phyloP scores from a whole-genome alignment of 495 filamentous ascomycete species.

The Penicillium paradoxum region DNA sequence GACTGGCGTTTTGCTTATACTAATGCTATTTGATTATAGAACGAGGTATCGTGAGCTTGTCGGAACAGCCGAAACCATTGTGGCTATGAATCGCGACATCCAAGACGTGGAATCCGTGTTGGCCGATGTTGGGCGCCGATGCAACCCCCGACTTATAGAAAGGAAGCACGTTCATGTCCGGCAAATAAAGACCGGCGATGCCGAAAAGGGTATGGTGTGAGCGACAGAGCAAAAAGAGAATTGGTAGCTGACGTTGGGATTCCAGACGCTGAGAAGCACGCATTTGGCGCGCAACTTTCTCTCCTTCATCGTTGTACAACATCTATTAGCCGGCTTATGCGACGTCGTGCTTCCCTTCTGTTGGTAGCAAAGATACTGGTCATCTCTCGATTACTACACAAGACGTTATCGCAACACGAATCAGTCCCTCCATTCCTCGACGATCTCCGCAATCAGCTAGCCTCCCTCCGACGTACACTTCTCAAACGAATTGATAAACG shows the following conservation, averaged over 20 bases:
- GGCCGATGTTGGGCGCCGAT: constrained; percentile 66
- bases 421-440: constrained; percentile 53
- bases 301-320: constrained; percentile 57
- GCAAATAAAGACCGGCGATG: constrained; percentile 49
- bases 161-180: constrained; percentile 59
- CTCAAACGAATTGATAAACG: constrained; percentile 61
- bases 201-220: constrained; percentile 40
- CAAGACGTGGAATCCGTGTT: constrained; percentile 65
- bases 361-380: constrained; percentile 78
- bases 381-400: constrained; percentile 64
- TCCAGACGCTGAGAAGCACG: constrained; percentile 48
- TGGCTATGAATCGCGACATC: constrained; percentile 79
- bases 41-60: constrained; percentile 88
- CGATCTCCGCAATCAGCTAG: constrained; percentile 57
- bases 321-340: constrained; percentile 53
- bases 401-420: constrained; percentile 54
- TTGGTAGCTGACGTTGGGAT: constrained; percentile 19
- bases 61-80: constrained; percentile 86
- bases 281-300: constrained; percentile 56
- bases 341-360: constrained; percentile 53
- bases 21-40: constrained; percentile 27
- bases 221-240: constrained; percentile 20
- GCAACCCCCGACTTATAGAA: constrained; percentile 68
- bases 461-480: constrained; percentile 55
- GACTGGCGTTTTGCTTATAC: constrained; percentile 7